Base-by-base conservation (phyloP, 2,329 filamentous ascomycete species). In the Akanthomyces dipterigenus region DNA sequence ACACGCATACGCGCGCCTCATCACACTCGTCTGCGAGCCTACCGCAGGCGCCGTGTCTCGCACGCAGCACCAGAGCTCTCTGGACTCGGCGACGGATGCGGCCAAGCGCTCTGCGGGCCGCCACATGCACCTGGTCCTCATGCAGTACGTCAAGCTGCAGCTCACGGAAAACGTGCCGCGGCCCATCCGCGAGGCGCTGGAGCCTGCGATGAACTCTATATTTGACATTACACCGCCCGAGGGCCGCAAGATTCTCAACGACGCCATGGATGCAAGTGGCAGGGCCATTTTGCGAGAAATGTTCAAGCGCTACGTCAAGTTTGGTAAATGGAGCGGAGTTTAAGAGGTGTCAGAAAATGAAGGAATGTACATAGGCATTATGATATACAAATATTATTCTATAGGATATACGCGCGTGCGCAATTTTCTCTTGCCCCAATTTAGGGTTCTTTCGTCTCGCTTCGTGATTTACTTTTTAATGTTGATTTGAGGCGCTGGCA, bases 311-410 rank as follows among this genome's bases (percentile, higher is more conserved):
- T 88, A 85, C 69, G 77, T 77, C 69, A 83, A 79, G 72, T 87
- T 86, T 75, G 84, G 84, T 46, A 86, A 85, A 75, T 87, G 85
- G 84, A 84, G 74, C 56, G 83, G 83, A 38, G 78, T 85, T 26
- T 85, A 76, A 56, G n/a, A 36, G 22, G 16, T 31, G 46, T 31
- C 11, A 59, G 60, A 56, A 50, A 66, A 31, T 38, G 38, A 8
- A 20, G n/a, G 9, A 24, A 50, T 62, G 54, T 62, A 58, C 48
- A 62, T 62, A 43, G 31, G 40, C 38, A 57, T 62, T 31, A 57
- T 45, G 48, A 54, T 62, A 46, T 51, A 58, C 38, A 57, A 34
- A 42, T 51, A 42, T 53, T 54, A 43, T 28, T 38, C 46, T 45
- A 31, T 50, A 46, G 12, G 36, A 62, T 50, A 63, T 58, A 62